Percentiles rank a stretch among this genome's conserved stretches.
Evolutionary conservation across 495 filamentous ascomycete species (phyloP).

Genomic region (Glarea lozoyensis): DNA sequence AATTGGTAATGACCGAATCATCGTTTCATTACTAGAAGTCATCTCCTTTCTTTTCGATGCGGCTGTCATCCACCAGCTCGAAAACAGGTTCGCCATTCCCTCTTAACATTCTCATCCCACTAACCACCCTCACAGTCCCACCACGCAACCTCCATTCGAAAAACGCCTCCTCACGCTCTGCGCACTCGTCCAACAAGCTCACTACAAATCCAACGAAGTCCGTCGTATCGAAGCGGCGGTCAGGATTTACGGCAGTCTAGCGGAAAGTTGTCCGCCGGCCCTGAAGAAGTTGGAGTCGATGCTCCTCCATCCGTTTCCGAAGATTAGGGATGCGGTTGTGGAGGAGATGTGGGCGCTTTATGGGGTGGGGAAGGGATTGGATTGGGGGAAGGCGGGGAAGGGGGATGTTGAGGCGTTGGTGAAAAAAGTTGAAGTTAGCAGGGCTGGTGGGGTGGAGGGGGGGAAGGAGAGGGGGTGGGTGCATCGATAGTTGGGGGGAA

Average conservation of each 20-base stretch:
- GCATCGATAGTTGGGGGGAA: too few relatives aligned
- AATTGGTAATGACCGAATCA: constrained; percentile 53
- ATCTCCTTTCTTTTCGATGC: constrained; percentile 49
- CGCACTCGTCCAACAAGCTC: constrained; percentile 60
- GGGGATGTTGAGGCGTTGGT: constrained; percentile 3
- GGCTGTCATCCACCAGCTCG: constrained; percentile 10
- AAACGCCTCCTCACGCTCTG: constrained; percentile 61
- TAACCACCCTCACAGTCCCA: too few relatives aligned
- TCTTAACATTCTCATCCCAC: too few relatives aligned
- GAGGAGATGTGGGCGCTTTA: constrained; percentile 31
- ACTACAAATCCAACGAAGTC: constrained; percentile 73
- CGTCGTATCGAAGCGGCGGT: constrained; percentile 70
- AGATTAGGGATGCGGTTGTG: constrained; percentile 36
- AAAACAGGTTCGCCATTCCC: too few relatives aligned
- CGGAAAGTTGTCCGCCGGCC: constrained; percentile 28
- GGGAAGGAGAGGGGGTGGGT: too few relatives aligned
- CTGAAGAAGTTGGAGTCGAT: constrained; percentile 47
- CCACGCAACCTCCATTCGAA: too few relatives aligned
- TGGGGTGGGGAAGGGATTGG: constrained; percentile 16
- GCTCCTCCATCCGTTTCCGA: constrained; percentile 57
- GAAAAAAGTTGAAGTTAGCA: background rate
- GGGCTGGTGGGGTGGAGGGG: too few relatives aligned
- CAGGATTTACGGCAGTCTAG: constrained; percentile 63
- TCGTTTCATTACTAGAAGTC: constrained; percentile 68
- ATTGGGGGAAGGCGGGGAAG: constrained; percentile 17